These are phyloP conservation scores for Trypanosomatidae sp. DNA, from an alignment of 208 protist genomes.

Conservation along the genomic window DNA sequence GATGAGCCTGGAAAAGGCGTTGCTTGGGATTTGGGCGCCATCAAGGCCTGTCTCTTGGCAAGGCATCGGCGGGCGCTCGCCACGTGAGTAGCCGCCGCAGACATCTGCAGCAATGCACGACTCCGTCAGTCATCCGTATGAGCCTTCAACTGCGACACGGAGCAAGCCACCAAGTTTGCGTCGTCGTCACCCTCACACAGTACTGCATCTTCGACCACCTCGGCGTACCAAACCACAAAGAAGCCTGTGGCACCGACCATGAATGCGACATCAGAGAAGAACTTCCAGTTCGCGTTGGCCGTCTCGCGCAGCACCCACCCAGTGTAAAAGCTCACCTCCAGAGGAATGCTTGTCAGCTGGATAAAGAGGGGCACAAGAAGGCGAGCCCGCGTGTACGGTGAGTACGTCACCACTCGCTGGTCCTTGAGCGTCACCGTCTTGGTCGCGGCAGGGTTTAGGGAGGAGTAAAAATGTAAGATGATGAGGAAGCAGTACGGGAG, in stretches of 20 bases:
- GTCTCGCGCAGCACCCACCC: constrained; percentile 64
- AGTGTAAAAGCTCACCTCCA: constrained; percentile 68
- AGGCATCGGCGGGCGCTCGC: neutral
- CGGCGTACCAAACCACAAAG: constrained; percentile 43
- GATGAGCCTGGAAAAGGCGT: neutral
- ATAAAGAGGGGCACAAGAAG: constrained; percentile 59
- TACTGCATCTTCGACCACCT: constrained; percentile 32
- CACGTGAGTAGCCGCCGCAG: neutral
- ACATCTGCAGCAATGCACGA: neutral
- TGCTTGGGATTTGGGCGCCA: neutral
- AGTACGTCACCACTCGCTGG: constrained; percentile 37
- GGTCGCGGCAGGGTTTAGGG: constrained; percentile 35
- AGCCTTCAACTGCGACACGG: neutral
- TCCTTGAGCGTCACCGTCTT: constrained; percentile 27
- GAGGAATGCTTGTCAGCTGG: constrained; percentile 37
- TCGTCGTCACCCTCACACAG: neutral
- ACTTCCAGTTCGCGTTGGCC: constrained; percentile 79
- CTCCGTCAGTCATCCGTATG: neutral
- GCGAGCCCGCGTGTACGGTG: constrained; percentile 34
- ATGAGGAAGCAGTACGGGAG: constrained; percentile 46
- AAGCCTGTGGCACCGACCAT: constrained; percentile 35
- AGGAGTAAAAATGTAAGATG: constrained; percentile 63
- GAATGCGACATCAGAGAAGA: constrained; percentile 66
- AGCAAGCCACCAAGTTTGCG: neutral
- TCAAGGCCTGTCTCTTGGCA: neutral